These are phyloP conservation scores for Bigelowiella natans DNA, from an alignment of 78 protist species.

Conservation along the genomic window DNA sequence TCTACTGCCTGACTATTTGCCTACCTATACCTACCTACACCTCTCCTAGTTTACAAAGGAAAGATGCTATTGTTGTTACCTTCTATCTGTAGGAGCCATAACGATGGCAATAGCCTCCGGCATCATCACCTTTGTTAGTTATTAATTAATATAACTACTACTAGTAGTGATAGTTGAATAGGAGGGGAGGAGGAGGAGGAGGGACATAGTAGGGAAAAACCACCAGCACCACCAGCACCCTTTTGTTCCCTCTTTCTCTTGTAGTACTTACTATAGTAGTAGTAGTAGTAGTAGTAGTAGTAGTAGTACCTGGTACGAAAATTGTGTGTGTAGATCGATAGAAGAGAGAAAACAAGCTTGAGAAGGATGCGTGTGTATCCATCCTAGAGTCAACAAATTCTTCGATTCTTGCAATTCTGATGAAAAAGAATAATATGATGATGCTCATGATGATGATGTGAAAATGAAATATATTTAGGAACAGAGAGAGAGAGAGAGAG, in stretches of 20 bases:
- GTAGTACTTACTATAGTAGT: too few relatives aligned
- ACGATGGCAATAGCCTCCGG: constrained; percentile 12
- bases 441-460: too few relatives aligned
- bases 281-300: too few relatives aligned
- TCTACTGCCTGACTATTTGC: too few relatives aligned
- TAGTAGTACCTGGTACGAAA: constrained; percentile 3
- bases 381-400: neutral
- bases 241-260: too few relatives aligned
- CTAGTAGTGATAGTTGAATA: too few relatives aligned
- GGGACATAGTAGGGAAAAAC: neutral
- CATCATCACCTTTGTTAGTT: neutral
- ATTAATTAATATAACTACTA: neutral
- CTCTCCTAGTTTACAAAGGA: too few relatives aligned
- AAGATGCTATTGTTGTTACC: too few relatives aligned
- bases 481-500: too few relatives aligned
- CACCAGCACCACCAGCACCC: neutral
- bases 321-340: neutral
- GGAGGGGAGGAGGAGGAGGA: neutral
- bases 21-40: too few relatives aligned
- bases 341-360: neutral
- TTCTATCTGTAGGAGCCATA: neutral
- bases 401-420: neutral
- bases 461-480: too few relatives aligned
- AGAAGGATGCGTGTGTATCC: constrained; percentile 18
- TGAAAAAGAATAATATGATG: too few relatives aligned